Evolutionary conservation across 1,284 basidiomycete genomes (phyloP).

Genomic region (Sanghuangporus sanghuang): DNA sequence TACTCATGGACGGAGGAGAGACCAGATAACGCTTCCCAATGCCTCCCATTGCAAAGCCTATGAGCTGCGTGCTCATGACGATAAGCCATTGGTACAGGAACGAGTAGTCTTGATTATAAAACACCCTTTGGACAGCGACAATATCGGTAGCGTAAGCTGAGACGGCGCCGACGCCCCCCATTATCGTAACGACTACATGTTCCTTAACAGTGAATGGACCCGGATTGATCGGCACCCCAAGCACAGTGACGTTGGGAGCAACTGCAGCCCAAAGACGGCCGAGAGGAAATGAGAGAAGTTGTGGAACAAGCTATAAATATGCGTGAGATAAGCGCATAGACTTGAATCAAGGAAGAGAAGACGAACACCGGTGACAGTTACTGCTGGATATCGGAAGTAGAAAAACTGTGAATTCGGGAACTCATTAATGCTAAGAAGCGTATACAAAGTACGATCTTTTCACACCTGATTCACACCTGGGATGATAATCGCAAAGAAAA

Average conservation of each 20-base stretch:
- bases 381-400: conserved; percentile 60
- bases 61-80: conserved; percentile 33
- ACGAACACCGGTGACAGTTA: conserved; percentile 32
- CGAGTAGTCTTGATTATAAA: conserved; percentile 25
- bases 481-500: conserved; percentile 53
- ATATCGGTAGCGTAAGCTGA: conserved; percentile 34
- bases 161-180: conserved; percentile 6
- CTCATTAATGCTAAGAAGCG: conserved; percentile 22
- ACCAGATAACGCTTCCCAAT: conserved; percentile 34
- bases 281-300: conserved; percentile 42
- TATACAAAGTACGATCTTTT: conserved; percentile 18
- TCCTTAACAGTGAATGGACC: conserved; percentile 41
- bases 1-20: conserved; percentile 29
- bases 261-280: conserved; percentile 37
- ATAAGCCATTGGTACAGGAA: conserved; percentile 21
- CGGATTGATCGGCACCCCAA: conserved; percentile 41
- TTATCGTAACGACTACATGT: conserved; percentile 34
- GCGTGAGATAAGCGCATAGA: not conserved
- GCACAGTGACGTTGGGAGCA: conserved; percentile 37
- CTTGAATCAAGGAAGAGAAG: not conserved
- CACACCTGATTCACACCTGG: conserved; percentile 49
- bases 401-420: conserved; percentile 57
- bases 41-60: conserved; percentile 35
- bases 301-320: conserved; percentile 32
- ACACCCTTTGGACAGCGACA: conserved; percentile 34